phyloP scores from a whole-genome alignment of 2,329 filamentous ascomycete genomes.

The Colletotrichum sp. region DNA sequence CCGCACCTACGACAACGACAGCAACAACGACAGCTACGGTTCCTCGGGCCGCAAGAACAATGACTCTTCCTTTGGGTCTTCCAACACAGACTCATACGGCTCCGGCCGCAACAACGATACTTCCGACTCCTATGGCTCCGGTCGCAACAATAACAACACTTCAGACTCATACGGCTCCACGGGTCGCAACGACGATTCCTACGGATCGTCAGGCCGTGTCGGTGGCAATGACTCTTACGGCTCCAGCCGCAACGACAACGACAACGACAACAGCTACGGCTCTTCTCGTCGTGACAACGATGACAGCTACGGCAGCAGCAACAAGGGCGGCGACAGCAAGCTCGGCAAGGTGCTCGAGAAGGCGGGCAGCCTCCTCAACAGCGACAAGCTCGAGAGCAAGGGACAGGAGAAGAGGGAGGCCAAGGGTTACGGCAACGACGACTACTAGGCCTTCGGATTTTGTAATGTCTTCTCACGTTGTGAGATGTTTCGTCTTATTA shows the following conservation, averaged over 20 bases:
- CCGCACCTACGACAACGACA: conserved; percentile 16
- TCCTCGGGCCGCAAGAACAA: conserved; percentile 17
- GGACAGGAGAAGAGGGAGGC: conserved; percentile 55
- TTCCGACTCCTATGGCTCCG: conserved; percentile 25
- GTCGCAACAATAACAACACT: conserved; percentile 17
- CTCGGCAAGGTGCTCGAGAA: conserved; percentile 65
- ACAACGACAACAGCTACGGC: conserved; percentile 38
- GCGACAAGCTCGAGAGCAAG: conserved; percentile 50
- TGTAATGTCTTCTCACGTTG: not conserved
- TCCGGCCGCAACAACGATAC: conserved; percentile 17
- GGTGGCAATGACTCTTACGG: conserved; percentile 23
- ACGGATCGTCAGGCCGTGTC: conserved; percentile 19
- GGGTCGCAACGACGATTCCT: conserved; percentile 15
- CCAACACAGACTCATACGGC: conserved; percentile 11
- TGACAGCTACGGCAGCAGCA: conserved; percentile 7
- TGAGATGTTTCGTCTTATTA: not conserved
- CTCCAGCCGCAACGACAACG: conserved; percentile 32
- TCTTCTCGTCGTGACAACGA: conserved; percentile 35
- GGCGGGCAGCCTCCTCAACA: conserved; percentile 54
- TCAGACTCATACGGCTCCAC: conserved; percentile 20
- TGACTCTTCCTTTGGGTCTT: conserved; percentile 11
- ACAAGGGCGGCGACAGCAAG: conserved; percentile 41
- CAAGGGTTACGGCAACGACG: conserved; percentile 29
- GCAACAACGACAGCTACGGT: conserved; percentile 21
- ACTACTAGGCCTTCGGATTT: not conserved